Percentiles rank a stretch among this genome's conserved stretches.
phyloP scores from a whole-genome alignment of 2,329 filamentous ascomycete species.

The Neofusicoccum cordaticola region DNA sequence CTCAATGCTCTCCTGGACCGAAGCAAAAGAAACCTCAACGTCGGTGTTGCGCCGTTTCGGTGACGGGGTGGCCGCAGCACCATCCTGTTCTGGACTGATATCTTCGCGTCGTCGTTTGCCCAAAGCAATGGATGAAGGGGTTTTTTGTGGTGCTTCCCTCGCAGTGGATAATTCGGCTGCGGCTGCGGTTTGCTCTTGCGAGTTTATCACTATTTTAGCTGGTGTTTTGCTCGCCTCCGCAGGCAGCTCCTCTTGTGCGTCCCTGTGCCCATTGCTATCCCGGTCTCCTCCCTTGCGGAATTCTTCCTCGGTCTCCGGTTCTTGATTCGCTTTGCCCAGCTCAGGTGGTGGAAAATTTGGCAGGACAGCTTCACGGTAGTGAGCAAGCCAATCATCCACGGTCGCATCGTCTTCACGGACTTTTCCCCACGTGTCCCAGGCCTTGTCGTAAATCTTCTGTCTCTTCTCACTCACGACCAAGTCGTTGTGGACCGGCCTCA shows the following conservation, averaged over 20 bases:
- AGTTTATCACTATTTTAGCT: too few species aligned
- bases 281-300: too few species aligned
- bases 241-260: too few species aligned
- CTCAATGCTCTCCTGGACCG: slow-evolving; percentile 7
- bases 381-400: neutral
- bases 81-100: neutral
- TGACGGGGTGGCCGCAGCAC: neutral
- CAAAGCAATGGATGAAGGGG: neutral
- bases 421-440: neutral
- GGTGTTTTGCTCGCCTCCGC: too few species aligned
- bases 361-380: neutral
- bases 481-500: neutral
- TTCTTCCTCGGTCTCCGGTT: too few species aligned
- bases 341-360: neutral
- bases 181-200: too few species aligned
- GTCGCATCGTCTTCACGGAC: neutral
- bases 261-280: too few species aligned
- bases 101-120: neutral
- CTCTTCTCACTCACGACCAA: neutral
- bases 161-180: too few species aligned
- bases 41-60: neutral
- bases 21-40: neutral
- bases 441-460: neutral
- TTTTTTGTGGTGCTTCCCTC: neutral
- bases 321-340: too few species aligned